Percentiles rank a stretch among this genome's conserved stretches.
These are phyloP conservation scores for Gloeophyllum trabeum DNA, from an alignment of 768 basidiomycete species.

Conservation along the genomic window DNA sequence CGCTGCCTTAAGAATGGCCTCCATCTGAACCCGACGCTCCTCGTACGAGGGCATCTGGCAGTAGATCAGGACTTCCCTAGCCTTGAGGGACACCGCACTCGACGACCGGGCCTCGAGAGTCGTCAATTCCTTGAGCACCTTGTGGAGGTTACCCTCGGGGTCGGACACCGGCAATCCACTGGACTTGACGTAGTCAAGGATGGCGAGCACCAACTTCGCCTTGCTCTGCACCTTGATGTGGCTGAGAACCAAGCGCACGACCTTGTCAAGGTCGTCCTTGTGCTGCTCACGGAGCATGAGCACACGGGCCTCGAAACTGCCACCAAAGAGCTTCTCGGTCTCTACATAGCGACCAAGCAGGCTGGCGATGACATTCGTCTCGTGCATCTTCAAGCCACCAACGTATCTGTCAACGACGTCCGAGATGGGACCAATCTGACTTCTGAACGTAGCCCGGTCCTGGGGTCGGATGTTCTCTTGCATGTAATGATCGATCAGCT, in stretches of 20 bases:
- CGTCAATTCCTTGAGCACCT: conserved; percentile 73
- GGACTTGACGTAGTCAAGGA: conserved; percentile 86
- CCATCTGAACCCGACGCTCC: conserved; percentile 90
- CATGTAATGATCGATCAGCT: conserved; percentile 75
- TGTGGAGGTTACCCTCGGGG: conserved; percentile 60
- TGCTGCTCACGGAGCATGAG: conserved; percentile 83
- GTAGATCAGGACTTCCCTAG: conserved; percentile 92
- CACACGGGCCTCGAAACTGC: conserved; percentile 88
- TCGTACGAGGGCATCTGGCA: conserved; percentile 97
- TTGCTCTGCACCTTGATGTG: conserved; percentile 95
- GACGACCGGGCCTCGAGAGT: conserved; percentile 87
- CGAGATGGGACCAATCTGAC: conserved; percentile 57
- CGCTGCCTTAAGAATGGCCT: conserved; percentile 80
- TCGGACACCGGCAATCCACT: conserved; percentile 68
- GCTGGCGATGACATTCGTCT: conserved; percentile 64
- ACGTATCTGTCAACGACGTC: conserved; percentile 73
- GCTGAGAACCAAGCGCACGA: conserved; percentile 77
- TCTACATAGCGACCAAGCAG: conserved; percentile 72
- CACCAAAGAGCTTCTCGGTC: conserved; percentile 89
- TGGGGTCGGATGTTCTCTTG: conserved; percentile 71
- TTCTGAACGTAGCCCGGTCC: conserved; percentile 72
- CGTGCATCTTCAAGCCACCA: conserved; percentile 79
- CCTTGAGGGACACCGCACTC: conserved; percentile 85
- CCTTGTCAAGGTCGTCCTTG: conserved; percentile 88
- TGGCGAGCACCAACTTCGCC: conserved; percentile 72